A percentile compares a stretch with the other conserved stretches of the same genome.
These are phyloP conservation scores for Pythium sukuiense DNA, from an alignment of 352 stramenopile species.

Conservation along the genomic window DNA sequence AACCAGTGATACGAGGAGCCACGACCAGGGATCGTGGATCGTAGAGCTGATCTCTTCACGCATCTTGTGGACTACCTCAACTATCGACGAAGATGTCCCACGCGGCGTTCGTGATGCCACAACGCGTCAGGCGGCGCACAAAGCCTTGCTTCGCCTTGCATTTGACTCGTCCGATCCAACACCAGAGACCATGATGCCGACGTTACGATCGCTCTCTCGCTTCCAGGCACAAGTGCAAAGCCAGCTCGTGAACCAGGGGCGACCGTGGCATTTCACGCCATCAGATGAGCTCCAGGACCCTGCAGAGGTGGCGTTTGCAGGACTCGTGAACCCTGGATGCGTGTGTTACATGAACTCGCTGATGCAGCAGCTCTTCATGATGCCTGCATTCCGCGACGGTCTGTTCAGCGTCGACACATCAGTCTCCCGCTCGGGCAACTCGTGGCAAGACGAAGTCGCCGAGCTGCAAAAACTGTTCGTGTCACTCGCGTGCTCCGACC, in stretches of 20 bases:
- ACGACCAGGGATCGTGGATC: slow-evolving; percentile 1
- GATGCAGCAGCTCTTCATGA: slow-evolving; percentile 95
- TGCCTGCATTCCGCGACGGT: slow-evolving; percentile 54
- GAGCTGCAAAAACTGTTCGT: slow-evolving; percentile 78
- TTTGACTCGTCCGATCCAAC: neutral
- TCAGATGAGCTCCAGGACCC: slow-evolving; percentile 37
- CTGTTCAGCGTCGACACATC: slow-evolving; percentile 42
- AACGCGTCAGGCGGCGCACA: slow-evolving; percentile 16
- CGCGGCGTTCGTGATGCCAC: neutral
- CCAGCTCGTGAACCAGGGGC: slow-evolving; percentile 24
- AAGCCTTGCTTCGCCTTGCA: slow-evolving; percentile 1
- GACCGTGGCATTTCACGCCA: slow-evolving; percentile 64
- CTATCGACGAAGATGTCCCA: neutral
- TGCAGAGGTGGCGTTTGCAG: slow-evolving; percentile 39
- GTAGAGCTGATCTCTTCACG: neutral
- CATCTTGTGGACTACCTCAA: slow-evolving; percentile 15
- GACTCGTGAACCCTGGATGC: slow-evolving; percentile 97
- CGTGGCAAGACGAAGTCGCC: slow-evolving; percentile 51
- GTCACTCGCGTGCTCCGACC: slow-evolving; percentile 42
- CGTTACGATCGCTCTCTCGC: slow-evolving; percentile 10
- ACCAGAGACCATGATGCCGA: neutral
- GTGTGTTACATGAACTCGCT: slow-evolving; percentile 99
- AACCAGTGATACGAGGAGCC: neutral
- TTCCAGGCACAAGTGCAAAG: slow-evolving; percentile 8
- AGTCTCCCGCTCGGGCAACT: slow-evolving; percentile 1